phyloP scores from a whole-genome alignment of 306 rosid species.

The Crotalaria pallida region DNA sequence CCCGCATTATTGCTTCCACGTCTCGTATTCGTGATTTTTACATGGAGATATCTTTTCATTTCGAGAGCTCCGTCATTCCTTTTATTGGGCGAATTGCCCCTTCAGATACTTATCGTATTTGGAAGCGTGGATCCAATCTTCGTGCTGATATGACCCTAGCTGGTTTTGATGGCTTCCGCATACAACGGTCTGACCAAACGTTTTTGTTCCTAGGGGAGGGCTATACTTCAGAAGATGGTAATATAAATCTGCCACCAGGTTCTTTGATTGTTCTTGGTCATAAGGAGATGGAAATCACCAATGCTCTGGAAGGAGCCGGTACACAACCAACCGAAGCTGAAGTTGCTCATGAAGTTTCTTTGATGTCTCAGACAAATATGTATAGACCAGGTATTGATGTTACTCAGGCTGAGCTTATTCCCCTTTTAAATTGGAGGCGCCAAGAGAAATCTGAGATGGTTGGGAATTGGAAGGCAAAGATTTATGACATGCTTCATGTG shows the following conservation, averaged over 20 bases:
- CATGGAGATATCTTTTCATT: conserved; percentile 95
- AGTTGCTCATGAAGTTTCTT: conserved; percentile 81
- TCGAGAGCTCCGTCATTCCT: conserved; percentile 98
- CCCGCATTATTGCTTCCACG: conserved; percentile 82
- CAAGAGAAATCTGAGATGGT: conserved; percentile 94
- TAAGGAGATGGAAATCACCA: conserved; percentile 89
- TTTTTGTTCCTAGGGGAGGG: conserved; percentile 97
- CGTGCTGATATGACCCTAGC: conserved; percentile 99
- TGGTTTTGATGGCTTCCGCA: conserved; percentile 96
- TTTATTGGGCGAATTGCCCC: conserved; percentile 96
- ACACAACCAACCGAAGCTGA: conserved; percentile 89
- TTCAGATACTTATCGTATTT: conserved; percentile 93
- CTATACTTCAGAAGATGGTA: conserved; percentile 67
- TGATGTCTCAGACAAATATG: conserved; percentile 97
- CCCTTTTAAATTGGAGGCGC: conserved; percentile 94
- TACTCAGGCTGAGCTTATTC: conserved; percentile 97
- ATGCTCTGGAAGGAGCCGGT: conserved; percentile 99
- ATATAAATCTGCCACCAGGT: conserved; percentile 53
- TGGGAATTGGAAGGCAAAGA: conserved; percentile 95
- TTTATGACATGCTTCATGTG: conserved; percentile 93
- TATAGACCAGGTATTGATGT: conserved; percentile 97
- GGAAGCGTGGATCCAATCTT: conserved; percentile 98
- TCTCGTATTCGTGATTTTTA: conserved; percentile 87
- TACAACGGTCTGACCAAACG: conserved; percentile 91
- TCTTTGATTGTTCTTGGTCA: conserved; percentile 89